Base-by-base conservation (phyloP, 2,329 filamentous ascomycete genomes). In the Fusarium caatingaense region DNA sequence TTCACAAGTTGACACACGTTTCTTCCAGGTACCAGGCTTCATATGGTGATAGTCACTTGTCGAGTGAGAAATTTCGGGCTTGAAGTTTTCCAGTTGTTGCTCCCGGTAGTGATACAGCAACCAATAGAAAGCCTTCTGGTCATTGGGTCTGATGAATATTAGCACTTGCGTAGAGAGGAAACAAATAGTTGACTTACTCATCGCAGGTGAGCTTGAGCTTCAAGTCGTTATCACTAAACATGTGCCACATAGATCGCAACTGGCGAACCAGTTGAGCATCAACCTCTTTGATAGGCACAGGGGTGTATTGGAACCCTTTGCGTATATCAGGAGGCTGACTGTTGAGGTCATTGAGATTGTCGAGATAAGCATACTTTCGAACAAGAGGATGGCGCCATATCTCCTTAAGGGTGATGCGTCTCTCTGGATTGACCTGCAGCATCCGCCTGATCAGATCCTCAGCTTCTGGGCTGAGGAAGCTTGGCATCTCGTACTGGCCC, bases 91-190 rank as follows among this genome's bases (percentile, higher is more conserved):
- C 3, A 97, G 80, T 72, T 96, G 91, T 67, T 93, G 90, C 69
- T 97, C 90, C 46, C 93, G 88, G 78, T 97, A 97, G 78, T 91
- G 92, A 69, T 91, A 82, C 10, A 99, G 86, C 21, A 97, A 87
- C 80, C 90, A 92, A 79, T 98, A 99, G 79, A 98, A 98, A 71
- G 95, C 87, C 76, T 97, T 97, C 77, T 98, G 94, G 58, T 97
- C 93, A 69, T 97, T 98, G 7, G 88, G 84, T 69, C 92, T 95
- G 32, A n/a, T 32, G 49, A 45, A 66, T 42, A 71, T 80, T 67
- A 80, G 76, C 28, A 20, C 6, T 18, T 40, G 12, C 25, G 16
- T 18, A 37, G 34, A 15, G 5, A 13, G n/a, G 13, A 25, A 40
- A 16, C 21, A 42, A 53, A n/a, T 8, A 23, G 9, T 37, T 9